Conservation (phyloP, 257 asterid species). For the Scutellaria galericulata region DNA sequence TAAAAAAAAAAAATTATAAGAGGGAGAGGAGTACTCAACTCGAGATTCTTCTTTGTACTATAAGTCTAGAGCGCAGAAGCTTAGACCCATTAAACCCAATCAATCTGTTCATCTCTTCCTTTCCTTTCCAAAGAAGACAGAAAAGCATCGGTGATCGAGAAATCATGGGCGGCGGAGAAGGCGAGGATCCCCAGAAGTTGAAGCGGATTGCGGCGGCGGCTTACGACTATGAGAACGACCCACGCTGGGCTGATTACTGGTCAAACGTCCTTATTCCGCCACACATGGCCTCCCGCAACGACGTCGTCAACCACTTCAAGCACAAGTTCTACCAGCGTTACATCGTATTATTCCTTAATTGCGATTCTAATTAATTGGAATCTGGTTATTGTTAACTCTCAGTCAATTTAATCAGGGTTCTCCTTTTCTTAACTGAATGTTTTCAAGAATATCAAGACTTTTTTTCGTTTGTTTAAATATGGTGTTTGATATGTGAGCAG, state of each 20-base stretch:
- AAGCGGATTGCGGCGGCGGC: constrained; percentile 84
- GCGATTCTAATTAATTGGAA: constrained; percentile 8
- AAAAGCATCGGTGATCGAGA: not conserved
- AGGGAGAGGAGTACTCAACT: too few species aligned
- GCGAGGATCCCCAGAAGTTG: constrained; percentile 78
- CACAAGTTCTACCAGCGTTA: constrained; percentile 93
- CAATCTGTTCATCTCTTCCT: not conserved
- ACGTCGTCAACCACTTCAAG: constrained; percentile 85
- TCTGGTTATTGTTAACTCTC: not conserved
- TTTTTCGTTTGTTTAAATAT: not conserved
- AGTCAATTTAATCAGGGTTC: constrained; percentile 4
- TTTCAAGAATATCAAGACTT: not conserved
- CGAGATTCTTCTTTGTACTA: too few species aligned
- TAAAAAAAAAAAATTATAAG: too few species aligned
- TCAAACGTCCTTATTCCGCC: constrained; percentile 94
- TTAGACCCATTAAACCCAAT: not conserved
- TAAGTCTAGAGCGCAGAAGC: not conserved
- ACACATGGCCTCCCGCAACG: constrained; percentile 77
- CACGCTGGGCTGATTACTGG: constrained; percentile 95
- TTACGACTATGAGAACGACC: constrained; percentile 82
- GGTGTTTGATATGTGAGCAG: constrained; percentile 15
- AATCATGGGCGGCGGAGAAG: constrained; percentile 70
- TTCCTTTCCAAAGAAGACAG: not conserved
- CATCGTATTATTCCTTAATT: constrained; percentile 52
- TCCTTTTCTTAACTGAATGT: not conserved